Percentiles rank a stretch among this genome's conserved stretches.
Conservation (phyloP, 2,329 filamentous ascomycete genomes). For the Aspergillus novofumigatus region DNA sequence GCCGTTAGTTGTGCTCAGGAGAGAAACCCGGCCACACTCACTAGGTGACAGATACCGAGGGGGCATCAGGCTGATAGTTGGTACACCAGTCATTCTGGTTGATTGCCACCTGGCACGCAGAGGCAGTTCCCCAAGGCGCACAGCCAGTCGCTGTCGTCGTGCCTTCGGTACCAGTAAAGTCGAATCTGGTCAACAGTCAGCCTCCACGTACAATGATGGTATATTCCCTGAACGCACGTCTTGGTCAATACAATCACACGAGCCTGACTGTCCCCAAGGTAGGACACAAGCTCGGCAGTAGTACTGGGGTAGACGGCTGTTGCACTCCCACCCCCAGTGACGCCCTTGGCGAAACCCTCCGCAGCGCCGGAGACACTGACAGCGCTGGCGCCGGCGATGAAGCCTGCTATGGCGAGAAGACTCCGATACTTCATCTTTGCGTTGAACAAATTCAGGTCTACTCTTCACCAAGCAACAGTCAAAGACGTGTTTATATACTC, state of each 20-base stretch:
- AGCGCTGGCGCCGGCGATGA: constrained; percentile 7
- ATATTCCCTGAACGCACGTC: constrained; percentile 4
- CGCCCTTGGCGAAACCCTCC: constrained; percentile 50
- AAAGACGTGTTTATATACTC: too few species aligned
- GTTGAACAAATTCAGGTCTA: background rate
- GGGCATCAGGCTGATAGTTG: constrained; percentile 55
- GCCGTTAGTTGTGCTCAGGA: background rate
- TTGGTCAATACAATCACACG: constrained; percentile 51
- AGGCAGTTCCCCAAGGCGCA: constrained; percentile 53
- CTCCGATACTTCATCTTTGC: background rate
- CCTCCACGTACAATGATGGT: too few species aligned
- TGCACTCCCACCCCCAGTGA: constrained; percentile 58
- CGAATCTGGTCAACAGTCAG: constrained; percentile 12
- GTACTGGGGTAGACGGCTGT: constrained; percentile 51
- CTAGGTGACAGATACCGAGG: constrained; percentile 41
- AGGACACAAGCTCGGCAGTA: constrained; percentile 55
- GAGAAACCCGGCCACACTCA: constrained; percentile 3
- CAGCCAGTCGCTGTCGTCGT: constrained; percentile 53
- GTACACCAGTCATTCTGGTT: constrained; percentile 57
- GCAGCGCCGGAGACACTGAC: constrained; percentile 29
- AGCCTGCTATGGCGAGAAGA: background rate
- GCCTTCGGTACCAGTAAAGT: constrained; percentile 16
- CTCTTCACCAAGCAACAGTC: too few species aligned
- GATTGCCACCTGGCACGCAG: constrained; percentile 56
- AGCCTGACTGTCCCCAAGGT: constrained; percentile 52